phyloP scores from a whole-genome alignment of 495 filamentous ascomycete species.

The Podospora anserina region DNA sequence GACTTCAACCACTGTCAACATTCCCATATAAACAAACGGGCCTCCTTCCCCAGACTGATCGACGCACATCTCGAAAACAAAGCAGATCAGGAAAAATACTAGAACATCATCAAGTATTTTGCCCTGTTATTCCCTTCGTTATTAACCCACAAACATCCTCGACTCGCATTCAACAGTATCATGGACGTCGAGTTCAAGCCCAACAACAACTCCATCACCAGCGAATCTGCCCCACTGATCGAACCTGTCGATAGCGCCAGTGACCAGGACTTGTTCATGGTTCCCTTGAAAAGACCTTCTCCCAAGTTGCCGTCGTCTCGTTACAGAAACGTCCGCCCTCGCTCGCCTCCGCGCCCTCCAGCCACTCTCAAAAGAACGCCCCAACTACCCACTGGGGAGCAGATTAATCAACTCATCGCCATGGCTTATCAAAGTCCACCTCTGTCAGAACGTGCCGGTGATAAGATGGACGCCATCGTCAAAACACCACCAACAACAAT shows the following conservation, averaged over 20 bases:
- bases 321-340: slow-evolving; percentile 15
- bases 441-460: neutral
- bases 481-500: slow-evolving; percentile 12
- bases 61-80: slow-evolving; percentile 3
- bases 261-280: slow-evolving; percentile 23
- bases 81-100: slow-evolving; percentile 4
- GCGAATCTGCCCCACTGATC: slow-evolving; percentile 25
- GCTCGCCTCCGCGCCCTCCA: slow-evolving; percentile 11
- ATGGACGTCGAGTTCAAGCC: slow-evolving; percentile 17
- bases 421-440: slow-evolving; percentile 9
- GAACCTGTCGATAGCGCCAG: slow-evolving; percentile 19
- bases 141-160: neutral
- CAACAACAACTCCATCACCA: slow-evolving; percentile 20
- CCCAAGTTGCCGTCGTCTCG: slow-evolving; percentile 11
- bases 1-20: neutral
- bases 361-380: neutral
- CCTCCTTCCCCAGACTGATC: neutral
- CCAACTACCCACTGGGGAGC: neutral
- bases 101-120: neutral
- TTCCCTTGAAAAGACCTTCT: slow-evolving; percentile 22
- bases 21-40: neutral
- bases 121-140: neutral
- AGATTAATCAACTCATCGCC: neutral
- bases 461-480: neutral
- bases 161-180: neutral